Base-by-base conservation (phyloP, 371 early-diverging fungal species). In the Catenaria anguillulae region DNA sequence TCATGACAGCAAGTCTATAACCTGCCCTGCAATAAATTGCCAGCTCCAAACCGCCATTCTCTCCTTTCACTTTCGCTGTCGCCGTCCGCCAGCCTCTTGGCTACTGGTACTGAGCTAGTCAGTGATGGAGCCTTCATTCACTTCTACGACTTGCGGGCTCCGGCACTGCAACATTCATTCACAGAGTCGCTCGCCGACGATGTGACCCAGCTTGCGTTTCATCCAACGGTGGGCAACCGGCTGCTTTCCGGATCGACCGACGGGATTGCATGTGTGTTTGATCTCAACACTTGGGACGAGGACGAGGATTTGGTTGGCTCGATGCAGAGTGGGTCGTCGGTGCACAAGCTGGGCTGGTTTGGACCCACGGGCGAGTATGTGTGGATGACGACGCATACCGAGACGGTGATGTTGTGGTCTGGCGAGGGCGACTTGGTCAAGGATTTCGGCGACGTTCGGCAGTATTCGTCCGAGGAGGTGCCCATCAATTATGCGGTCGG, bases 161-260 rank as follows among this genome's bases (percentile, higher is more conserved):
- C 33, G 37, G 23, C 13, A 60, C 21, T 29, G 21, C 19, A 24
- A 23, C 42, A 34, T 33, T 13, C 73, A 35, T 96, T 90, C 66
- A 72, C 68, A 8, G 90, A 92, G 63, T 89, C 88, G 5, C 92
- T 93, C 66, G 84, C 82, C 35, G 93, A 96, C 64, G 94, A 93
- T 67, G 77, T 96, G n/a, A 91, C 94, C 5, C 83, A 88, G 71
- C 78, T 92, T 43, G 74, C 81, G 60, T 86, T 90, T 71, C 90
- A 91, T 64, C 89, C 90, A 12, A 73, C 70, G 23, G 64, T 74
- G 15, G 70, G 83, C 1, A 71, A 68, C 19, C 77, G 75, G 43
- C 66, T 89, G 46, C 70, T 88, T 48, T 80, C 87, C 0, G 84
- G 80, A 6, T 83, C 88, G 15, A 81, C 83, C 0, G 90, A 90